A percentile compares a stretch with the other conserved stretches of the same genome.
Evolutionary conservation across 306 rosid species (phyloP).

Genomic region (Trifolium dubium): DNA sequence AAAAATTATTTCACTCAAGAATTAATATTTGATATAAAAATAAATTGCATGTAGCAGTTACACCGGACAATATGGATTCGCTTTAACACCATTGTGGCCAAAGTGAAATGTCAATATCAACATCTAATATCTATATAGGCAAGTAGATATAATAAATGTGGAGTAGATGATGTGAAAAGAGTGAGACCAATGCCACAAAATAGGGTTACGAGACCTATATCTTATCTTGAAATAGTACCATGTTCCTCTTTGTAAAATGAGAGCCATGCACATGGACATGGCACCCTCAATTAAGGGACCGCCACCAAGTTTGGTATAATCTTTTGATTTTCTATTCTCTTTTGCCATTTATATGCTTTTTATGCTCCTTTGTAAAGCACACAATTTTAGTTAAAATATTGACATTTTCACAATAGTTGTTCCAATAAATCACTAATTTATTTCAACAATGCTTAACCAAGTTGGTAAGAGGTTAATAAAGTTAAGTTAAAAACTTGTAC

Average conservation of each 20-base stretch:
- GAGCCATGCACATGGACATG: slow-evolving; percentile 56
- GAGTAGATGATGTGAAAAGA: slow-evolving; percentile 35
- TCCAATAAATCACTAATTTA: background rate
- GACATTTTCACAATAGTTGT: background rate
- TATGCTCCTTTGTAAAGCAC: background rate
- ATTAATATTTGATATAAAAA: too few species aligned
- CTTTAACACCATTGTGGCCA: slow-evolving; percentile 19
- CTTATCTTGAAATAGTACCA: slow-evolving; percentile 41
- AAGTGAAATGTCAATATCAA: slow-evolving; percentile 38
- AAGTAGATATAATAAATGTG: slow-evolving; percentile 38
- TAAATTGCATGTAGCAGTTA: too few species aligned
- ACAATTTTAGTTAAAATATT: background rate
- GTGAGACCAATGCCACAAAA: slow-evolving; percentile 44
- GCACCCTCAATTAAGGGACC: slow-evolving; percentile 62
- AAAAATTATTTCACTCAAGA: too few species aligned
- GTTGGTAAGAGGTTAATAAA: background rate
- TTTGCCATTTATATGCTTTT: slow-evolving; percentile 12
- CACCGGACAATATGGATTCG: too few species aligned
- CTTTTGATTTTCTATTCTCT: slow-evolving; percentile 33
- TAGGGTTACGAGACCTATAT: slow-evolving; percentile 23
- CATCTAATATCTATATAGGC: slow-evolving; percentile 18
- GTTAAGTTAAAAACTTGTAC: too few species aligned
- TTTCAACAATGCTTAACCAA: background rate
- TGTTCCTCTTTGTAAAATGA: slow-evolving; percentile 36
- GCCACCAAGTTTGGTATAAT: slow-evolving; percentile 50